A percentile compares a stretch with the other conserved stretches of the same genome.
Evolutionary conservation across 352 stramenopile genomes (phyloP).

Genomic region (Phytophthora constricta): DNA sequence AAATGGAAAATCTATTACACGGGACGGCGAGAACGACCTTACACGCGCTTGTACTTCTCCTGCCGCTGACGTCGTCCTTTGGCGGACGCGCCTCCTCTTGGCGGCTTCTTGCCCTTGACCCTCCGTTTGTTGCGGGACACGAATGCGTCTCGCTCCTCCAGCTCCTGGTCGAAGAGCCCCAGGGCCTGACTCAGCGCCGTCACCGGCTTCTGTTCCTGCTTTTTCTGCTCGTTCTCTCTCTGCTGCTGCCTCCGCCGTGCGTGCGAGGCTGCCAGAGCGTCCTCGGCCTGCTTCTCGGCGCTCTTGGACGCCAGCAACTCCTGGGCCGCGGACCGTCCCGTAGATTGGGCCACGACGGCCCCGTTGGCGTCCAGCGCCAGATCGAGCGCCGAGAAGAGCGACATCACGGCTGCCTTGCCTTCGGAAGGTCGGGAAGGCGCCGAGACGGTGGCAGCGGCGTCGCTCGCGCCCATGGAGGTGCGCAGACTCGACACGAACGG

Average conservation of each 20-base stretch:
- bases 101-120: conserved; percentile 50
- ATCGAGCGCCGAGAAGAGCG: conserved; percentile 62
- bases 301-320: conserved; percentile 61
- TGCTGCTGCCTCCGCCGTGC: conserved; percentile 46
- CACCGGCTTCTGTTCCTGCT: conserved; percentile 40
- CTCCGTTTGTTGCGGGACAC: conserved; percentile 54
- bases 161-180: conserved; percentile 63
- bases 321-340: conserved; percentile 44
- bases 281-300: conserved; percentile 48
- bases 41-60: conserved; percentile 71
- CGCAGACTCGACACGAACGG: conserved; percentile 58
- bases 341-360: conserved; percentile 16
- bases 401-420: conserved; percentile 50
- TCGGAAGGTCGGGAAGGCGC: conserved; percentile 4
- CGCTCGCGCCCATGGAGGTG: conserved; percentile 28
- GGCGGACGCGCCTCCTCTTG: conserved; percentile 28
- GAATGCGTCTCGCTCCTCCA: conserved; percentile 40
- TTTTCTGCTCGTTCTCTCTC: conserved; percentile 16
- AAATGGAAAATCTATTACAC: too few species aligned
- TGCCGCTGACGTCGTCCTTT: conserved; percentile 63
- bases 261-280: conserved; percentile 29
- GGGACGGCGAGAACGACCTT: too few species aligned
- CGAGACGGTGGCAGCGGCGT: conserved; percentile 6
- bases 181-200: conserved; percentile 69
- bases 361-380: conserved; percentile 49